Conservation (phyloP, 495 filamentous ascomycete species). For the Penicillium diatomitis region DNA sequence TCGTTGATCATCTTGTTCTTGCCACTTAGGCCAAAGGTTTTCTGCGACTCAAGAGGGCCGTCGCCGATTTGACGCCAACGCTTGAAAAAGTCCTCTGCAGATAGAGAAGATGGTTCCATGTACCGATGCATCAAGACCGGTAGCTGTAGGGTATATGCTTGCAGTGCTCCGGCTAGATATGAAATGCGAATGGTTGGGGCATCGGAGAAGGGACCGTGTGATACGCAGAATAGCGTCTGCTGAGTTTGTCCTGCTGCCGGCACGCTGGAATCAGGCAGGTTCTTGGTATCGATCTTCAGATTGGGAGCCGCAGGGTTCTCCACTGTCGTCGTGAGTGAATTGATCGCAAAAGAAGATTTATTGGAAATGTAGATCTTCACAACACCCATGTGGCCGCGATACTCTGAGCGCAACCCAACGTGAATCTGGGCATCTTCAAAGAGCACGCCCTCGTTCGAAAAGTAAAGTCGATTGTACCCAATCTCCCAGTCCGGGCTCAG, state of each 20-base stretch:
- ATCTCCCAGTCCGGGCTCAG: slow-evolving; percentile 89
- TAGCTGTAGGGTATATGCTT: slow-evolving; percentile 85
- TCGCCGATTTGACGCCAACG: slow-evolving; percentile 97
- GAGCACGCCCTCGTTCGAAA: slow-evolving; percentile 73
- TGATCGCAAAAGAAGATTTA: slow-evolving; percentile 73
- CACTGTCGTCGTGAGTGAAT: slow-evolving; percentile 87
- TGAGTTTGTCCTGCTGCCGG: slow-evolving; percentile 69
- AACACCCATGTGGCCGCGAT: slow-evolving; percentile 86
- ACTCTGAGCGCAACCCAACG: slow-evolving; percentile 86
- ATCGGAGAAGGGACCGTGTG: slow-evolving; percentile 70
- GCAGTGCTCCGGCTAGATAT: slow-evolving; percentile 87
- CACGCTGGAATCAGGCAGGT: slow-evolving; percentile 77
- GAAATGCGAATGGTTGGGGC: slow-evolving; percentile 88
- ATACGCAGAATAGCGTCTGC: slow-evolving; percentile 89
- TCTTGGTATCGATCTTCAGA: slow-evolving; percentile 75
- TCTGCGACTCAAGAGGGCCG: slow-evolving; percentile 73
- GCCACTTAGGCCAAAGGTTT: slow-evolving; percentile 59
- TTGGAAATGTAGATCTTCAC: slow-evolving; percentile 94
- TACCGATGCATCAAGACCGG: slow-evolving; percentile 89
- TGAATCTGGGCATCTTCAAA: slow-evolving; percentile 95
- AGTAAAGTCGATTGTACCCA: slow-evolving; percentile 78
- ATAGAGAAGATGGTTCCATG: slow-evolving; percentile 81
- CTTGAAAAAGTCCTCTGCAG: slow-evolving; percentile 93
- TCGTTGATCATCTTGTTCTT: slow-evolving; percentile 42
- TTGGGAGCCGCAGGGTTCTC: slow-evolving; percentile 66